Evolutionary conservation across 176 grass and related monocot species (phyloP).

Genomic region (Aegilops bicornis): DNA sequence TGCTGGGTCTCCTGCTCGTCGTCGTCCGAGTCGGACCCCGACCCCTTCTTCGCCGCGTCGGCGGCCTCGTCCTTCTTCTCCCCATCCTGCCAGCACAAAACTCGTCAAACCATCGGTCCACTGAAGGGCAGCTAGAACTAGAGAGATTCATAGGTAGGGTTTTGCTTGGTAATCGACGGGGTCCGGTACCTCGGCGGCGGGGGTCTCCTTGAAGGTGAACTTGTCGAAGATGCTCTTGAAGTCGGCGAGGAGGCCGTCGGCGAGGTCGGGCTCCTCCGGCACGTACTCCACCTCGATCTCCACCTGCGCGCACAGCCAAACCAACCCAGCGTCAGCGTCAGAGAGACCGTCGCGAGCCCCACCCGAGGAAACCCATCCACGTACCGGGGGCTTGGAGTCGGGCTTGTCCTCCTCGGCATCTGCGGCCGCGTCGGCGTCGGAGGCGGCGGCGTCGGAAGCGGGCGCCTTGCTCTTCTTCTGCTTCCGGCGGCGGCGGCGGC

Average conservation of each 20-base stretch:
- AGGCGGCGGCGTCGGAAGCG: background rate
- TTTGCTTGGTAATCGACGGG: background rate
- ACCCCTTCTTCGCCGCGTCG: slow-evolving; percentile 48
- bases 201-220: slow-evolving; percentile 76
- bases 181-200: slow-evolving; percentile 27
- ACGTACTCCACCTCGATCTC: slow-evolving; percentile 88
- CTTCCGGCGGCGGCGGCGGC: slow-evolving; percentile 51
- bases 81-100: slow-evolving; percentile 40
- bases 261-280: slow-evolving; percentile 74
- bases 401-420: slow-evolving; percentile 2
- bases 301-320: slow-evolving; percentile 26
- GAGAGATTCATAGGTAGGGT: background rate
- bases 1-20: slow-evolving; percentile 68
- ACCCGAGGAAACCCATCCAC: background rate
- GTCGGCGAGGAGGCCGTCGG: slow-evolving; percentile 60
- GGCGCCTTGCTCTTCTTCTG: slow-evolving; percentile 61
- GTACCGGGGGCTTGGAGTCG: slow-evolving; percentile 29
- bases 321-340: background rate
- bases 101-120: no score
- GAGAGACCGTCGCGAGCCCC: background rate
- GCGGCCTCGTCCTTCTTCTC: slow-evolving; percentile 62
- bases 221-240: slow-evolving; percentile 85
- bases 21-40: slow-evolving; percentile 58
- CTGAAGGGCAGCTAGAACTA: background rate
- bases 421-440: background rate